Base-by-base conservation (phyloP, 495 filamentous ascomycete species). In the Penicillium malachiteum region DNA sequence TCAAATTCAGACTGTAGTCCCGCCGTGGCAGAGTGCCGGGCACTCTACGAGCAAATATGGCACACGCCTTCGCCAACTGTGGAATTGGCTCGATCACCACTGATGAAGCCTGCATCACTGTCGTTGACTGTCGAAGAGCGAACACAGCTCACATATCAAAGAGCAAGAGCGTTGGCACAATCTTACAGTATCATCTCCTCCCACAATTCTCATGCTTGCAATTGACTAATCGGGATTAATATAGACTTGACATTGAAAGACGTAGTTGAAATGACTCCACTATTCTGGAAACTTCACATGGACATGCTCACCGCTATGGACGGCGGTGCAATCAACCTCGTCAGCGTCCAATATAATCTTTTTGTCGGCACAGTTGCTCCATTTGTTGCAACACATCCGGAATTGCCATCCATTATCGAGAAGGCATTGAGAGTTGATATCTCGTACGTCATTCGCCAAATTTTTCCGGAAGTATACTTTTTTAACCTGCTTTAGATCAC, bases 331-430 rank as follows among this genome's bases (percentile, higher is more conserved):
- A 44, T 44, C 41, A 44, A 44, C 10, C 55, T 71, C 12, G 39
- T 71, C 9, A 60, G 47, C 39, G 71, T 73, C 14, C 72, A 75
- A 39, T 70, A 63, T 65, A 75, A 75, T 41, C 60, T 75, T 14
- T 66, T 69, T 21, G 67, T 65, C 11, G 72, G 72, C 18, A 75
- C 71, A 13, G 60, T 73, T 33, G 69, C 67, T n/a, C 58, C 56
- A 34, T 75, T 61, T 56, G 64, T 58, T 14, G 48, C n/a, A 1
- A 56, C 37, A n/a, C 55, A 64, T n/a, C 70, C 62, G 8, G 64
- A 73, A 44, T 62, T 73, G 18, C 38, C 30, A 5, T 44, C 48
- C 16, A 41, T 73, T 7, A 33, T 44, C 11, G 16, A 48, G 31
- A 4, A n/a, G 3, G 45, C 45, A 1, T 33, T 48, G 8, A 16